These are phyloP conservation scores for Dalbergia cultrata DNA, from an alignment of 306 rosid species.

Conservation along the genomic window DNA sequence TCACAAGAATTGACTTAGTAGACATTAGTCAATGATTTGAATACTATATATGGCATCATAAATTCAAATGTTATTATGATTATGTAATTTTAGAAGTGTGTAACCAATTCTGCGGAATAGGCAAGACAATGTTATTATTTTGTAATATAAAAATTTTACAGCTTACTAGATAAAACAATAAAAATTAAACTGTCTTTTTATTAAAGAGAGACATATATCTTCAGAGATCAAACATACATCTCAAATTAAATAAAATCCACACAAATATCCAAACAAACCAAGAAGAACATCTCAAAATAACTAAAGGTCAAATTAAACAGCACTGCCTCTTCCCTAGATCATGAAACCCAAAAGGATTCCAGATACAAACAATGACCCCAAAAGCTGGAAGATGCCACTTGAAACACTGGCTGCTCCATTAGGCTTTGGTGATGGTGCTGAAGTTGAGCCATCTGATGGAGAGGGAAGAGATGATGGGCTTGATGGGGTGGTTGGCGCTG, in stretches of 20 bases:
- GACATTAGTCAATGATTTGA: no score
- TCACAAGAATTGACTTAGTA: no score
- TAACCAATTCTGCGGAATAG: no score
- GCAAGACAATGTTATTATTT: no score
- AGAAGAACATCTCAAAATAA: neutral
- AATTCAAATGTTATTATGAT: no score
- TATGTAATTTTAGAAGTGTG: no score
- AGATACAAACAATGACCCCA: constrained; percentile 53
- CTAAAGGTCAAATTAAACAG: constrained; percentile 6
- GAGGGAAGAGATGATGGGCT: constrained; percentile 24
- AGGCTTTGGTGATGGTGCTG: constrained; percentile 49
- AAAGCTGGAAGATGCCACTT: constrained; percentile 36
- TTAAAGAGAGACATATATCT: neutral
- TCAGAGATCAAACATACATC: neutral
- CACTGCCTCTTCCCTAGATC: constrained; percentile 85
- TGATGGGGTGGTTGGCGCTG: constrained; percentile 27
- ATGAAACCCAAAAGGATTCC: constrained; percentile 50
- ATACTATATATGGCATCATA: no score
- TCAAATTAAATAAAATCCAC: constrained; percentile 17
- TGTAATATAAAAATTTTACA: no score
- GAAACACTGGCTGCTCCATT: constrained; percentile 45
- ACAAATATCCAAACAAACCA: constrained; percentile 41
- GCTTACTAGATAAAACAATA: no score
- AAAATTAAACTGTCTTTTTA: neutral
- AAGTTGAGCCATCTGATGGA: constrained; percentile 13